A percentile compares a stretch with the other conserved stretches of the same genome.
phyloP scores from a whole-genome alignment of 352 stramenopile genomes.

The Elongisporangium prolatum region DNA sequence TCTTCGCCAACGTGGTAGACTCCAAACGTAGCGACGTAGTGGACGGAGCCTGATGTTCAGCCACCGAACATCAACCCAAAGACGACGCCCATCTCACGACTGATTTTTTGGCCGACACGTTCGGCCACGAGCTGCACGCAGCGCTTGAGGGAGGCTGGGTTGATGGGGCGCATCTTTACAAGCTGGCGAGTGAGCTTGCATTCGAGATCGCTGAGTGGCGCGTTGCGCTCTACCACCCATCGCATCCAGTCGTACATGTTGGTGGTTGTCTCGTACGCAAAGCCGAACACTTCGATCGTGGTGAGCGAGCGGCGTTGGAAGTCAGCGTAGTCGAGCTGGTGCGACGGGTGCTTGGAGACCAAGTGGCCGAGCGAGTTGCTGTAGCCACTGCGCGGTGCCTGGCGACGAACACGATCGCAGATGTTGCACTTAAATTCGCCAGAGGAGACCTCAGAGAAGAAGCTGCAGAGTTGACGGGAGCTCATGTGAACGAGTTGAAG shows the following conservation, averaged over 20 bases:
- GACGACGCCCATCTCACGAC: background rate
- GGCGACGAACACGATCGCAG: too few species aligned
- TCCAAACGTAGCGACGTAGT: conserved; percentile 10
- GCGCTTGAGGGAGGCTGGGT: conserved; percentile 5
- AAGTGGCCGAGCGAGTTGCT: conserved; percentile 4
- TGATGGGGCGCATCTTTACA: too few species aligned
- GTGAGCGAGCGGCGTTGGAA: background rate
- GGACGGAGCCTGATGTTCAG: conserved; percentile 5
- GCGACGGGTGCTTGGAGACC: conserved; percentile 3
- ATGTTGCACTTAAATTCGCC: too few species aligned
- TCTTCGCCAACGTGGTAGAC: conserved; percentile 6
- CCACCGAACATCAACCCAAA: conserved; percentile 15
- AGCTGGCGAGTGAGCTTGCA: conserved; percentile 5
- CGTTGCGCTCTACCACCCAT: conserved; percentile 10
- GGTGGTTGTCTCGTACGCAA: conserved; percentile 7
- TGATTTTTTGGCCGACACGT: conserved; percentile 5
- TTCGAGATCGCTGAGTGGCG: conserved; percentile 10
- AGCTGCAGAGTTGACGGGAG: too few species aligned
- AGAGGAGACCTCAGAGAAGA: too few species aligned
- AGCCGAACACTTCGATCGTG: too few species aligned
- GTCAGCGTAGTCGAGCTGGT: conserved; percentile 2
- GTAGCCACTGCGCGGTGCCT: too few species aligned
- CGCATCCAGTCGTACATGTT: conserved; percentile 10
- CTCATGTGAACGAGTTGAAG: too few species aligned
- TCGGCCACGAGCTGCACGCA: conserved; percentile 4